phyloP scores from a whole-genome alignment of 1,284 basidiomycete genomes.

The Cutaneotrichosporon sp. region DNA sequence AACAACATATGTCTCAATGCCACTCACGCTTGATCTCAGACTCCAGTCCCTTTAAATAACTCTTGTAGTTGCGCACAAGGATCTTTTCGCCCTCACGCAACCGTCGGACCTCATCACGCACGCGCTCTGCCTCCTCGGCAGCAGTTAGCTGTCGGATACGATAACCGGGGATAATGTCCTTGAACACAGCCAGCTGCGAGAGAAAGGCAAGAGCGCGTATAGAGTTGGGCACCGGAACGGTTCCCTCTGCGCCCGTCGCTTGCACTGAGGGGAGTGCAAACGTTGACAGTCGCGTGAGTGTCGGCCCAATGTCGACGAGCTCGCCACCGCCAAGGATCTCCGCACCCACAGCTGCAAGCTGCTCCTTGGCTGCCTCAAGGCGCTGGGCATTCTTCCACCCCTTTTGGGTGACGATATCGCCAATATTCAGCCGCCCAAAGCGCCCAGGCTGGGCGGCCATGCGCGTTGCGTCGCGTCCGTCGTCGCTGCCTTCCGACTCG shows the following conservation, averaged over 20 bases:
- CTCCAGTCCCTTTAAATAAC: conserved; percentile 80
- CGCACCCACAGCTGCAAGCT: conserved; percentile 81
- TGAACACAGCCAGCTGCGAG: conserved; percentile 89
- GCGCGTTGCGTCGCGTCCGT: conserved; percentile 45
- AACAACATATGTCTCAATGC: conserved; percentile 10
- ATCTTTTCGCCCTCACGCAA: conserved; percentile 96
- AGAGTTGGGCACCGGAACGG: conserved; percentile 68
- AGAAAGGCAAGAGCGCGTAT: conserved; percentile 85
- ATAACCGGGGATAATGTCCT: conserved; percentile 86
- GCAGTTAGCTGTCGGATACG: conserved; percentile 82
- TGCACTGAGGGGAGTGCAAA: conserved; percentile 71
- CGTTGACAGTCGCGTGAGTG: conserved; percentile 76
- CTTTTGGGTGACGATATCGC: conserved; percentile 61
- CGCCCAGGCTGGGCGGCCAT: conserved; percentile 50
- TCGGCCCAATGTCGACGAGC: conserved; percentile 57
- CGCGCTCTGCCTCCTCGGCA: conserved; percentile 85
- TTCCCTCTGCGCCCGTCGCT: conserved; percentile 47
- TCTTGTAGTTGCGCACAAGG: conserved; percentile 83
- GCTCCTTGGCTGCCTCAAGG: conserved; percentile 77
- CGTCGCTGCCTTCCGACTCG: conserved; percentile 51
- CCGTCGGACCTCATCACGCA: conserved; percentile 84
- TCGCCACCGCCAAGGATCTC: conserved; percentile 72
- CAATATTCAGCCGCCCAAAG: conserved; percentile 73
- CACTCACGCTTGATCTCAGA: conserved; percentile 73
- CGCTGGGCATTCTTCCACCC: conserved; percentile 60